phyloP scores from a whole-genome alignment of 2,329 filamentous ascomycete genomes.

The Hypoxylon sp. region DNA sequence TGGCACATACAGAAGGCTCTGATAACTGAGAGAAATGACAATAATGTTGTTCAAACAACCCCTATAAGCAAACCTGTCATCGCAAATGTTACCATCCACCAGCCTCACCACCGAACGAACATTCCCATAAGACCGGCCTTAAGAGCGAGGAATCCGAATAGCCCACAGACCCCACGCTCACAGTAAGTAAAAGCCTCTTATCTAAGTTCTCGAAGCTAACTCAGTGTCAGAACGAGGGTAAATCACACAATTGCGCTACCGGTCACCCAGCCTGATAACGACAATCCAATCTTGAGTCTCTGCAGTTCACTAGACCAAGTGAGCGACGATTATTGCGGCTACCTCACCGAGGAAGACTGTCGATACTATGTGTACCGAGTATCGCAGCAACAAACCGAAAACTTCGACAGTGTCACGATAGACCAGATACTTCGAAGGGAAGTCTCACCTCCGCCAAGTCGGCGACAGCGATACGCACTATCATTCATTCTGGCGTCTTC shows the following conservation, averaged over 20 bases:
- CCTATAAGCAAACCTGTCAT: neutral
- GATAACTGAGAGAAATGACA: slow-evolving; percentile 23
- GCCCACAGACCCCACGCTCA: neutral
- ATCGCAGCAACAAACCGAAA: slow-evolving; percentile 1
- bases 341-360: slow-evolving; percentile 38
- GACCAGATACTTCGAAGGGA: slow-evolving; percentile 39
- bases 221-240: neutral
- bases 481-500: slow-evolving; percentile 49
- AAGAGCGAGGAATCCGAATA: neutral
- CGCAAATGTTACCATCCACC: neutral
- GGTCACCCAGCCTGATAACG: neutral
- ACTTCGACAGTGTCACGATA: slow-evolving; percentile 30
- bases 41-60: neutral
- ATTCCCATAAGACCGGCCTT: slow-evolving; percentile 4
- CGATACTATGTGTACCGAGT: slow-evolving; percentile 43
- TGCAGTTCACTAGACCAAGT: slow-evolving; percentile 25
- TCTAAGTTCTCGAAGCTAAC: neutral
- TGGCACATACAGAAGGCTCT: slow-evolving; percentile 31
- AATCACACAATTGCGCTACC: neutral
- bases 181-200: neutral
- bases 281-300: slow-evolving; percentile 27
- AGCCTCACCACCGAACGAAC: slow-evolving; percentile 1
- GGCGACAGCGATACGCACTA: slow-evolving; percentile 45
- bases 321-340: slow-evolving; percentile 37
- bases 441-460: slow-evolving; percentile 27